Evolutionary conservation across 768 basidiomycete genomes (phyloP), one percentile per base, ranked within the genome.

Genomic region (Phanerodontia chrysosporium): DNA sequence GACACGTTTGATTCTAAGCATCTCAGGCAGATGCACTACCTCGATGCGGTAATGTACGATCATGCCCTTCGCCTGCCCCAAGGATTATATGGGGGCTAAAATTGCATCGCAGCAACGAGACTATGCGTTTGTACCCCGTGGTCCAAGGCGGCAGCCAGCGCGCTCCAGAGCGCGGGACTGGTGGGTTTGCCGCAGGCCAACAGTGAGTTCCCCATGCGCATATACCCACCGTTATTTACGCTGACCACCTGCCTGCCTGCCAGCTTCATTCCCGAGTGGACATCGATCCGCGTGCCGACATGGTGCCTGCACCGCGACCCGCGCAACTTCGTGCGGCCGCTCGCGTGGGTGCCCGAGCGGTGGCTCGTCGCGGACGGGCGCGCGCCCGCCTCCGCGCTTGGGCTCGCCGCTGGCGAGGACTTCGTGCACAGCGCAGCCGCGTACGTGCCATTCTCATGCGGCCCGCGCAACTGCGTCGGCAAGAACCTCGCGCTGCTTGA

Each of bases 391-490:
- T 21, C 13, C 51, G 51, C 9, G 29, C 32, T 35, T 13, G 32
- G 6, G 32, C 6, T 35, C 32, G 32, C 32, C 32, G 13, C 32
- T 13, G 32, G 32, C 32, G 32, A n/a, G n/a, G n/a, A 13, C 13
- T 35, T 35, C 7, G 32, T 35, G 44, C 62, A 66, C 58, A 71
- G 77, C 60, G 25, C 59, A 7, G 45, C 51, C 27, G 76, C 70
- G 18, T 79, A 74, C 69, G 67, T 75, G 30, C 77, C 80, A 3
- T 78, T 79, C 64, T 78, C 78, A 27, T 66, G 69, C 44, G 82
- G 83, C 0, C 80, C 81, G 12, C 73, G 75, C 18, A 80, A 80
- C 62, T 84, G 83, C 63, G 76, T 74, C 12, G 82, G 82, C 24
- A 76, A 74, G 63, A 64, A 77, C 67, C 70, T 80, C 25, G 80